Base-by-base conservation (phyloP, 495 filamentous ascomycete species). In the Aspergillus carlsbadensis region DNA sequence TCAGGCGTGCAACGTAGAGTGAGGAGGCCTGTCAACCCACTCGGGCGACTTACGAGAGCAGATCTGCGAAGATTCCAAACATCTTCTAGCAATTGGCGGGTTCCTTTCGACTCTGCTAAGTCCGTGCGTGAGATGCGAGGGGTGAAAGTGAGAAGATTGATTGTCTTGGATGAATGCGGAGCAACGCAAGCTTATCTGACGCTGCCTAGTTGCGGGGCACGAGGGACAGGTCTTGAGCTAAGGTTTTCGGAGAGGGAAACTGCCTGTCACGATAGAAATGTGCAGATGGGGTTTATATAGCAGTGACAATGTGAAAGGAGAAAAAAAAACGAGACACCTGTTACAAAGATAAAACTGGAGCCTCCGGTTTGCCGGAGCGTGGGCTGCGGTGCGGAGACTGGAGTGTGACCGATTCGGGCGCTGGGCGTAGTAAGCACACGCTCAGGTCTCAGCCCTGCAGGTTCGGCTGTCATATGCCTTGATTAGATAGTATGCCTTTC, bases 21-120 rank as follows among this genome's bases (percentile, higher is more conserved):
- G 20, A 20, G 22, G 18, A 18, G 41, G 41, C 17, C 13, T 8
- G 47, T 10, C 22, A n/a, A n/a, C n/a, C 26, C 8, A 8, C 26
- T 29, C 26, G 8, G 26, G 15, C 11, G 14, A 79, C 87, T 78
- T 74, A 91, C 88, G 88, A 91, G 68, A 94, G 74, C 49, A 91
- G 75, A 70, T 90, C 88, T 62, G 90, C 83, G 57, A 92, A 80
- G 35, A 93, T 81, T 65, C 87, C 88, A 64, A 95, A 90, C 89
- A 96, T 94, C 61, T 69, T 68, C 66, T 35, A 29, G 43, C 24
- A 42, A 6, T 36, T 41, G 26, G 26, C 8, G 18, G 0, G 52
- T 43, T 13, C 20, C 33, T 26, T 22, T 20, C 10, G 8, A 6
- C 14, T 6, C 29, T 29, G 26, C 11, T 7, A 34, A 21, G 31